These are phyloP conservation scores for Acer campestre DNA, from an alignment of 345 rosid genomes.

Conservation along the genomic window DNA sequence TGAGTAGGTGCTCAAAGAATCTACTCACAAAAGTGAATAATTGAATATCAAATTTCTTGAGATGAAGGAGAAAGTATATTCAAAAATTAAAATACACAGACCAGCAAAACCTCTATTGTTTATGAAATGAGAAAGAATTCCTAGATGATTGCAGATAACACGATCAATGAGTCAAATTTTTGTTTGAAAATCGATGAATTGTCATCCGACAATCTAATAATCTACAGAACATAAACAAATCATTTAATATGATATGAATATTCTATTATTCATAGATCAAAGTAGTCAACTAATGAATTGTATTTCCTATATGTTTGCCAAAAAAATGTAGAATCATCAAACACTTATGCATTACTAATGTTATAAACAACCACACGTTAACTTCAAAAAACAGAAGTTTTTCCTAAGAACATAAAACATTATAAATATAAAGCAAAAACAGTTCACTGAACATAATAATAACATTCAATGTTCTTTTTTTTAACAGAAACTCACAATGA, in stretches of 20 bases:
- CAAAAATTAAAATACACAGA: background rate
- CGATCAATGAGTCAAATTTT: too few species aligned
- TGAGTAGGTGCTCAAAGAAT: background rate
- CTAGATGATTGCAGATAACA: too few species aligned
- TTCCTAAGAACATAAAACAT: background rate
- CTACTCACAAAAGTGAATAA: background rate
- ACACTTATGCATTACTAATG: background rate
- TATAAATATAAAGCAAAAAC: background rate
- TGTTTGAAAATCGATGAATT: too few species aligned
- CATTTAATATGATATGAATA: background rate
- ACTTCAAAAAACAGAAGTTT: background rate
- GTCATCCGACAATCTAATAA: too few species aligned
- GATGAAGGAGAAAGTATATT: background rate
- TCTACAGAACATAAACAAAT: background rate
- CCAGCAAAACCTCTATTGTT: background rate
- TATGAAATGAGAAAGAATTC: too few species aligned
- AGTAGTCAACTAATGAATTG: background rate
- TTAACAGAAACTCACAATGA: slow-evolving; percentile 56
- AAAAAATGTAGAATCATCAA: background rate
- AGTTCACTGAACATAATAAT: background rate
- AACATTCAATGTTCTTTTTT: background rate
- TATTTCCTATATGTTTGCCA: background rate
- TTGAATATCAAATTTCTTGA: too few species aligned
- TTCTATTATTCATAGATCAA: too few species aligned
- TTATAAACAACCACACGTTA: background rate